Conservation (phyloP, 83 land plant species). For the Diphasiastrum complanatum region DNA sequence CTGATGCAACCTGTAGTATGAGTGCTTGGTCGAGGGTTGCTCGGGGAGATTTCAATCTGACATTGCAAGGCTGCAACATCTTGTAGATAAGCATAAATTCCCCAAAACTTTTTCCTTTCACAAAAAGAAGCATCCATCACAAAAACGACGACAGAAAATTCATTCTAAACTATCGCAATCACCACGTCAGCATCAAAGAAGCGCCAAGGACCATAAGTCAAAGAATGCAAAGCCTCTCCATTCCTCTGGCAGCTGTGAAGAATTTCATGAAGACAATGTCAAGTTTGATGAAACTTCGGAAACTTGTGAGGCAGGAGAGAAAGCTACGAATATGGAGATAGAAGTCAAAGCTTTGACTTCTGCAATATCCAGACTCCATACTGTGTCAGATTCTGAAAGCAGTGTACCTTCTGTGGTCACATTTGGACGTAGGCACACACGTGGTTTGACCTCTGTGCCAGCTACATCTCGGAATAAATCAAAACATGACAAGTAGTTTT, state of each 20-base stretch:
- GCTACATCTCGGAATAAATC: conserved; percentile 31
- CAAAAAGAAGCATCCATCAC: conserved; percentile 62
- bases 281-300: conserved; percentile 10
- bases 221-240: neutral
- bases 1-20: conserved; percentile 46
- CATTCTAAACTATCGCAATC: neutral
- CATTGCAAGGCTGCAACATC: conserved; percentile 68
- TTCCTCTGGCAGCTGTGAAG: no score
- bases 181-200: conserved; percentile 2
- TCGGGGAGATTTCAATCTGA: conserved; percentile 54
- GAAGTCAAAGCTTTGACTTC: conserved; percentile 45
- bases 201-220: neutral
- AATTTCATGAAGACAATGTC: neutral
- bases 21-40: conserved; percentile 92
- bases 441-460: conserved; percentile 51
- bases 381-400: conserved; percentile 32
- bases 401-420: conserved; percentile 41
- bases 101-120: conserved; percentile 70
- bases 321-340: conserved; percentile 40
- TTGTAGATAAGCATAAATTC: conserved; percentile 88
- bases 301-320: conserved; percentile 19
- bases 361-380: conserved; percentile 59
- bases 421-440: conserved; percentile 61
- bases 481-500: conserved; percentile 16
- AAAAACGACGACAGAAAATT: conserved; percentile 52